phyloP scores from a whole-genome alignment of 1,284 basidiomycete genomes.

The Serendipita sp. region DNA sequence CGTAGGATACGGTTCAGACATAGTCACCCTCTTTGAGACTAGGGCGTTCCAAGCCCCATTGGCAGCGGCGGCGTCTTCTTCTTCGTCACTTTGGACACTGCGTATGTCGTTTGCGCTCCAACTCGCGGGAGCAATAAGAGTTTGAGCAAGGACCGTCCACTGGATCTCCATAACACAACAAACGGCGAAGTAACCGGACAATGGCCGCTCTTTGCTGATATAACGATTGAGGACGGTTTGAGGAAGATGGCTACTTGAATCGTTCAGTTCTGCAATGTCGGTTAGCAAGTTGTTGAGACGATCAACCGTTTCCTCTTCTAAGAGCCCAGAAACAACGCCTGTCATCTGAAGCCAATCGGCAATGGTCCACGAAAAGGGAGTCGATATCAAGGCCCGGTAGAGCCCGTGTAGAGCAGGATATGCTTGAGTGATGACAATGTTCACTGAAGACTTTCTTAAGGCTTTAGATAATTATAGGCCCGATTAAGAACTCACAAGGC shows the following conservation, averaged over 20 bases:
- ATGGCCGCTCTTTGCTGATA: constrained; percentile 54
- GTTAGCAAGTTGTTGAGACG: constrained; percentile 52
- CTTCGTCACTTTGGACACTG: constrained; percentile 24
- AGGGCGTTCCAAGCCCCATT: constrained; percentile 66
- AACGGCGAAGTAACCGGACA: constrained; percentile 77
- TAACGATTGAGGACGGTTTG: constrained; percentile 68
- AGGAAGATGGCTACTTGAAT: constrained; percentile 39
- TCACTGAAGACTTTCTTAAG: constrained; percentile 29
- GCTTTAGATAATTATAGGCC: background rate
- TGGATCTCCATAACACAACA: constrained; percentile 75
- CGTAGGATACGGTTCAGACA: constrained; percentile 22
- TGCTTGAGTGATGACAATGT: constrained; percentile 57
- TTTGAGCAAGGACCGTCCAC: constrained; percentile 72
- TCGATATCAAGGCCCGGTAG: constrained; percentile 71
- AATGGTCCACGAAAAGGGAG: constrained; percentile 59
- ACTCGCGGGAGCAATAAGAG: constrained; percentile 33
- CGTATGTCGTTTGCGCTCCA: constrained; percentile 16
- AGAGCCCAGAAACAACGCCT: constrained; percentile 37
- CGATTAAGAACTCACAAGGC: constrained; percentile 31
- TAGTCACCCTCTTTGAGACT: constrained; percentile 26
- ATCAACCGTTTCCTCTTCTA: constrained; percentile 47
- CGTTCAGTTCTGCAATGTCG: constrained; percentile 22
- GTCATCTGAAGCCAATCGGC: constrained; percentile 52
- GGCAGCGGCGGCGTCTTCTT: constrained; percentile 57
- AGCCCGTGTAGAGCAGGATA: constrained; percentile 77